These are phyloP conservation scores for Wallacemonas collosoma DNA, from an alignment of 208 protist species.

Conservation along the genomic window DNA sequence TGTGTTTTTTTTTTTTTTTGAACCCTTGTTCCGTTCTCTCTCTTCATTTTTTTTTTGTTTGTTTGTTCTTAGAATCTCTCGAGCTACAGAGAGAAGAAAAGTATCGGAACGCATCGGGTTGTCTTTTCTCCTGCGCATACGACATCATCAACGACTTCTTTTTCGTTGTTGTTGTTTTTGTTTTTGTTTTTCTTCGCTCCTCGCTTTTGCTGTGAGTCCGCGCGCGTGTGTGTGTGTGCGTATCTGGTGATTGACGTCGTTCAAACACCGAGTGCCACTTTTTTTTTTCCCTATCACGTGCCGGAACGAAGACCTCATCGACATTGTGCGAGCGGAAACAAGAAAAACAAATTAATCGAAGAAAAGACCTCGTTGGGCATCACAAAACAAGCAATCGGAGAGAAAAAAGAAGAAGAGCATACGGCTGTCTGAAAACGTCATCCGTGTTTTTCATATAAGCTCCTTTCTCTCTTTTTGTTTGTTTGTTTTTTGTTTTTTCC, in stretches of 20 bases:
- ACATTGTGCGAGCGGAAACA: background rate
- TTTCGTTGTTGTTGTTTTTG: background rate
- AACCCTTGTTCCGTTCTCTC: no score
- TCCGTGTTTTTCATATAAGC: no score
- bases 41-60: conserved; percentile 19
- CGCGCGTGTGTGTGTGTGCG: no score
- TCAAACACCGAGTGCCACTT: no score
- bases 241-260: no score
- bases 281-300: background rate
- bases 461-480: no score
- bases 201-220: conserved; percentile 21
- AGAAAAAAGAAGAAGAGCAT: background rate
- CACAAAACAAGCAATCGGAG: background rate
- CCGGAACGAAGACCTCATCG: conserved; percentile 10
- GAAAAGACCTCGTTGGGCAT: background rate
- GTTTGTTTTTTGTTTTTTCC: no score
- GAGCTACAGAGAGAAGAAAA: background rate
- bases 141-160: no score
- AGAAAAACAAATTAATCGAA: conserved; percentile 15
- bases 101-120: background rate
- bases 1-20: background rate
- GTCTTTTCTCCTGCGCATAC: no score
- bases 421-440: no score
- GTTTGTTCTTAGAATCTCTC: conserved; percentile 6
- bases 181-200: conserved; percentile 23